Conservation (phyloP, 768 basidiomycete species). For the Crepidotus variabilis region DNA sequence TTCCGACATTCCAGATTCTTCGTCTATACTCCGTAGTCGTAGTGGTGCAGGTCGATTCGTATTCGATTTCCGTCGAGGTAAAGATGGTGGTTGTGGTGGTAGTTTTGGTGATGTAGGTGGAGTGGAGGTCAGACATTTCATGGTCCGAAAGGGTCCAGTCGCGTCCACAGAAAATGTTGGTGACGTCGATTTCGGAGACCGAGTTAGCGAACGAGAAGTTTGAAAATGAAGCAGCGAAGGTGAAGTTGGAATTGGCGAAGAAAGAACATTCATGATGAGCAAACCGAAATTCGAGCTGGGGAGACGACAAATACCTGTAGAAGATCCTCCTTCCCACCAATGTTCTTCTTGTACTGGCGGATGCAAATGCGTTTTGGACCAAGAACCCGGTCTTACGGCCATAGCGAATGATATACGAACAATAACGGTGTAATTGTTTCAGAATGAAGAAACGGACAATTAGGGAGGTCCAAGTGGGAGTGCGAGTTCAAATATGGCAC, state of each 20-base stretch:
- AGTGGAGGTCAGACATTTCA: conserved; percentile 6
- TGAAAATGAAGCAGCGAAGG: background rate
- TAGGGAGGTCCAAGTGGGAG: conserved; percentile 9
- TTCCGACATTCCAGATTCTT: conserved; percentile 18
- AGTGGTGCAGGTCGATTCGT: conserved; percentile 10
- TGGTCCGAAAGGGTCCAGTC: background rate
- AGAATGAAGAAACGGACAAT: conserved; percentile 4
- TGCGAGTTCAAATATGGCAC: background rate
- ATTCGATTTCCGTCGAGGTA: conserved; percentile 12
- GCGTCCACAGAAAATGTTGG: background rate
- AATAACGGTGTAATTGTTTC: conserved; percentile 10
- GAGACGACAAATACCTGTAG: conserved; percentile 11
- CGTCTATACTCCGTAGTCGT: conserved; percentile 20
- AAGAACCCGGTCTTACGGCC: conserved; percentile 14
- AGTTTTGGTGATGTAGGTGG: background rate
- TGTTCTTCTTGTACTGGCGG: conserved; percentile 15
- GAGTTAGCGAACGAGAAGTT: background rate
- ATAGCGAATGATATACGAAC: conserved; percentile 10
- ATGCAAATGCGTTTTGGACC: conserved; percentile 11
- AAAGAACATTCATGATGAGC: conserved; percentile 5
- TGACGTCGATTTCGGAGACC: background rate
- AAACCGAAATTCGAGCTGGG: background rate
- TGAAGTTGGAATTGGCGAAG: conserved; percentile 1
- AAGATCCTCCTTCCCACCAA: conserved; percentile 23
- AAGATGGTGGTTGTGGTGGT: conserved; percentile 8